Base-by-base conservation (phyloP, 306 rosid genomes). In the Macrotyloma uniflorum region DNA sequence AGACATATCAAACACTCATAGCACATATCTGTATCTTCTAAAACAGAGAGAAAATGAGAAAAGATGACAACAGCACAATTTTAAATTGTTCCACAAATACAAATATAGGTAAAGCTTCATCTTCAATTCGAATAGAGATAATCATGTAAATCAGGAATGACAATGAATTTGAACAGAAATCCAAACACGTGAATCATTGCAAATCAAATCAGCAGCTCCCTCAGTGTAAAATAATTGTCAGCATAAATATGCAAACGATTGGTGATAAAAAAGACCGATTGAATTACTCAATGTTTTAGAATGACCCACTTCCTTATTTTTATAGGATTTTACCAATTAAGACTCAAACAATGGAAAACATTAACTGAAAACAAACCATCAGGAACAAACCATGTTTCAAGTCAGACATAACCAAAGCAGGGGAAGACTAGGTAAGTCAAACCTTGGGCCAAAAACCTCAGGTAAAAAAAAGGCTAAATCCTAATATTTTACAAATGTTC, bases 371-470 rank as follows among this genome's bases (percentile, higher is more conserved):
- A 19, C 13, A 11, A 75, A 46, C 22, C 36, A 42, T 12, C 11
- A 33, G 26, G 64, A 75, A 35, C 9, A 67, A 51, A 18, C 26
- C 24, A 3, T 51, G 32, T 54, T 54, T 54, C 30, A 53, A 8
- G 59, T 53, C 59, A 54, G 28, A 54, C 30, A 32, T 22, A 73
- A 15, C 3, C 4, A 51, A 46, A 12, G 51, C 50, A 75, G 36
- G 71, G 36, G 19, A 62, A 62, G 46, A 46, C n/a, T 50, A 62
- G 49, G 15, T 47, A 45, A 19, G 12, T 62, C 35, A 75, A 75
- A 49, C 19, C 63, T 32, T 51, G 30, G 14, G 67, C 51, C 53
- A 1, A 10, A 57, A 72, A 33, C 38, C 35, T 10, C 3, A 38
- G 54, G 57, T 8, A 40, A 11, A 59, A 26, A 40, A 11, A 59